phyloP scores from a whole-genome alignment of 2,329 filamentous ascomycete genomes.

The Endoconidiophora laricicola region DNA sequence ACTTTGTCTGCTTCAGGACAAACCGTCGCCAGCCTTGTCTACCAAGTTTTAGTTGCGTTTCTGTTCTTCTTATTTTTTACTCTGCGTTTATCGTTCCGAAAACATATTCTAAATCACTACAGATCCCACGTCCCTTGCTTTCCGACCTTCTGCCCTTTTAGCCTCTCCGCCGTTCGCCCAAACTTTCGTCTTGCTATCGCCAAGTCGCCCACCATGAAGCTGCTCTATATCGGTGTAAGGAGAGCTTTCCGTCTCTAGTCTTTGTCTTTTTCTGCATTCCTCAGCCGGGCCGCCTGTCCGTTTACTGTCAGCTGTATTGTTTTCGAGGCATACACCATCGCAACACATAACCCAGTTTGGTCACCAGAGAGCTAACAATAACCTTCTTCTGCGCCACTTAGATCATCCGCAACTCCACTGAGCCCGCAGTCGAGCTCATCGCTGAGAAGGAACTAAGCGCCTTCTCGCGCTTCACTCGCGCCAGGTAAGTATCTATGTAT shows the following conservation, averaged over 20 bases:
- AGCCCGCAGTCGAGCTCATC: constrained; percentile 61
- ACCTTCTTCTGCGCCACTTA: constrained; percentile 20
- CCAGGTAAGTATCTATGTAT: constrained; percentile 33
- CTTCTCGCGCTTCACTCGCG: constrained; percentile 65
- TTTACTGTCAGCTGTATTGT: not conserved
- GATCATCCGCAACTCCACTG: constrained; percentile 66
- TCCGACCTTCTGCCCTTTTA: not conserved
- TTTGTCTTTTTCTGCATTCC: not conserved
- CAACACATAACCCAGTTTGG: not conserved
- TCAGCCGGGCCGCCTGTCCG: not conserved
- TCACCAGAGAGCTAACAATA: not conserved
- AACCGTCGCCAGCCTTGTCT: too few relatives aligned
- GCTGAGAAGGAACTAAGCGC: constrained; percentile 60
- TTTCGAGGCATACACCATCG: too few relatives aligned
- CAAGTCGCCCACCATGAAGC: constrained; percentile 47
- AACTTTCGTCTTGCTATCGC: too few relatives aligned
- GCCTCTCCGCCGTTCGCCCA: not conserved
- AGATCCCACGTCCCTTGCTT: not conserved
- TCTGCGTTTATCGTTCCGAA: not conserved
- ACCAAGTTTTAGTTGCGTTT: not conserved
- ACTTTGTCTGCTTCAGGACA: too few relatives aligned
- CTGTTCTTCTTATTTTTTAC: not conserved
- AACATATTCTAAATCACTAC: not conserved
- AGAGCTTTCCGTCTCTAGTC: not conserved
- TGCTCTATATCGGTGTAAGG: constrained; percentile 69